These are phyloP conservation scores for Gaultheria prostrata DNA, from an alignment of 148 eudicot species.

Conservation along the genomic window DNA sequence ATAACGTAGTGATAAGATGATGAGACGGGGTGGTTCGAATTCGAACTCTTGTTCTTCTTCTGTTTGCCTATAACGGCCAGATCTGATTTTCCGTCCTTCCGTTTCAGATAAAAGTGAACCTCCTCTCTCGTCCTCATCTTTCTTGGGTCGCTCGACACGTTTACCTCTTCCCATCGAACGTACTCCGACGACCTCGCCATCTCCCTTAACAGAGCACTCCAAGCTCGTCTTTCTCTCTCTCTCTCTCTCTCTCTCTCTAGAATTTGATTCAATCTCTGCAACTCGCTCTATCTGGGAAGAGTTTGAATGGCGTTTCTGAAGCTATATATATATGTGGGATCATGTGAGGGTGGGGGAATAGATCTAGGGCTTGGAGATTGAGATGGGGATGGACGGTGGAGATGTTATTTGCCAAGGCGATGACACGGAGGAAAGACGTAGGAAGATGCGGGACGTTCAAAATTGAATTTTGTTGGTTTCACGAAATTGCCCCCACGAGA, in stretches of 20 bases:
- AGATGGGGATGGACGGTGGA: conserved; percentile 26
- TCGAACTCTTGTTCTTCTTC: conserved; percentile 37
- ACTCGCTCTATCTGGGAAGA: not conserved
- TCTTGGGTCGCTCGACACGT: conserved; percentile 44
- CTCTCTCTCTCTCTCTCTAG: not conserved
- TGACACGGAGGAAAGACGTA: conserved; percentile 30
- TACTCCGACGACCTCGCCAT: conserved; percentile 33
- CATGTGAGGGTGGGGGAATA: not conserved
- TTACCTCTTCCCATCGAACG: conserved; percentile 67
- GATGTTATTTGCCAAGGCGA: conserved; percentile 25
- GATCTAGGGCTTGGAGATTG: conserved; percentile 33
- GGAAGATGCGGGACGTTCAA: conserved; percentile 28
- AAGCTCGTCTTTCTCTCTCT: not conserved
- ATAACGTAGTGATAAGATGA: conserved; percentile 38
- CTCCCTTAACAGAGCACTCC: not conserved
- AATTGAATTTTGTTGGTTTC: not conserved
- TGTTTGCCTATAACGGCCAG: conserved; percentile 78
- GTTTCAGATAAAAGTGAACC: conserved; percentile 58
- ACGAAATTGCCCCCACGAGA: conserved; percentile 13
- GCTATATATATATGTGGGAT: not conserved
- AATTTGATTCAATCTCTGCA: not conserved
- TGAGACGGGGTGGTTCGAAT: conserved; percentile 39
- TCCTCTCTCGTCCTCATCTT: conserved; percentile 31
- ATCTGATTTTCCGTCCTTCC: conserved; percentile 53
- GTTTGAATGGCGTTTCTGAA: conserved; percentile 17